Evolutionary conservation across 495 filamentous ascomycete species (phyloP), one percentile per base, ranked within the genome.

Genomic region (Beverwykella pulmonaria): DNA sequence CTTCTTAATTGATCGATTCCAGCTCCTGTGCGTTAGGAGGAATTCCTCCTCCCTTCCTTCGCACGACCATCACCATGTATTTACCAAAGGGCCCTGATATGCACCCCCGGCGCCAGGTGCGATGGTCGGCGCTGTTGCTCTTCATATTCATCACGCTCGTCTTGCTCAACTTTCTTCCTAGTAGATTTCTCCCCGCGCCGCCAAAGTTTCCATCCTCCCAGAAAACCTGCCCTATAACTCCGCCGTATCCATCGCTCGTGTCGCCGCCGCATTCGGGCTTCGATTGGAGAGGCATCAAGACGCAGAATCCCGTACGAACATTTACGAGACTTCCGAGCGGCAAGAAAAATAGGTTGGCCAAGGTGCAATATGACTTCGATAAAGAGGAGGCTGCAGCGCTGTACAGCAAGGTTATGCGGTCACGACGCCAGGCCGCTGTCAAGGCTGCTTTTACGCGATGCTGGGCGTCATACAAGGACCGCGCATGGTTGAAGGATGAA

Each of bases 401-500:
- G n/a, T 66, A 66, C 36, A 20, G 29, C 8, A 29, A 53, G 30
- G 22, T 60, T 8, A 44, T 66, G 54, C 25, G 53, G 6, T 22
- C 23, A 34, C 44, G 48, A 25, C 53, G 65, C 83, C 77, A 81
- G 68, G 75, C 76, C 0, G 85, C 81, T 22, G 87, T 97, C 1
- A 89, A 84, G 69, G 74, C 84, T 44, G 83, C 84, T 0, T 94
- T 96, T 66, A 54, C 80, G 30, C 86, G 87, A 69, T 83, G 88
- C 9, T 97, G 92, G 91, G 81, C 82, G 7, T 86, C 86, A 46
- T 97, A 96, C 67, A 88, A 85, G 69, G 73, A 84, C 10, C 78
- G 89, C 76, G 92, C 92, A 0, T 96, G 91, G 90, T 73, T 86
- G 63, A 84, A 88, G 54, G 92, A 97, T 70, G 92, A 95, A 61